Evolutionary conservation across 768 basidiomycete species (phyloP), one percentile per base, ranked within the genome.

Genomic region (Collybia sordida): DNA sequence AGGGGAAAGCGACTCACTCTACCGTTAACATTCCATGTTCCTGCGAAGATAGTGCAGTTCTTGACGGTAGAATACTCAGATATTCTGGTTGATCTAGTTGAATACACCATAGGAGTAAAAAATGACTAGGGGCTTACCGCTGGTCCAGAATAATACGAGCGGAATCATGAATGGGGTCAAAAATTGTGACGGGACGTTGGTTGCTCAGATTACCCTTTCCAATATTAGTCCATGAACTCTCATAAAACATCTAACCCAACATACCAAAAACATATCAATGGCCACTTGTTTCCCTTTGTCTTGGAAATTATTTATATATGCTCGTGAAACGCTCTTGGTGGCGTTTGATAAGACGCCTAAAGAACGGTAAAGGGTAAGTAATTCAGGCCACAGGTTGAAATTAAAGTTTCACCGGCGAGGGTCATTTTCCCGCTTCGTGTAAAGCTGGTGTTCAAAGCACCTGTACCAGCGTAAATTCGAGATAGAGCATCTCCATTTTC

Each of bases 271-370:
- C 81, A 93, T 88, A 63, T 99, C 97, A 52, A 98, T 98, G 0
- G 95, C 93, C 3, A 80, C 66, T 61, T 99, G 97, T 64, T 99
- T 99, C 31, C 80, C 84, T 64, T 91, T 90, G 64, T 99, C 97
- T 60, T 95, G 90, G 64, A 99, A 97, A 64, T 98, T 98, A 61
- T 95, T 97, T 61, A 98, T 96, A 61, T 98, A 99, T 31, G 95
- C 95, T 52, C 96, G 83, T 3, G 91, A 93, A 25, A 93, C 89
- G 59, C 91, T 95, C 67, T 99, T 99, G 3, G 93, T 96, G 3
- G 96, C 97, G 71, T 99, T 95, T 4, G 93, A 94, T 19, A 99
- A 69, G 36, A 98, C 81, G 41, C 96, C 95, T 81, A 65, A 25
- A 47, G 47, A 49, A 52, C 5, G 45, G 18, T 17, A 34, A 35